phyloP scores from a whole-genome alignment of 2,329 filamentous ascomycete species.

The Colletotrichum siamense region DNA sequence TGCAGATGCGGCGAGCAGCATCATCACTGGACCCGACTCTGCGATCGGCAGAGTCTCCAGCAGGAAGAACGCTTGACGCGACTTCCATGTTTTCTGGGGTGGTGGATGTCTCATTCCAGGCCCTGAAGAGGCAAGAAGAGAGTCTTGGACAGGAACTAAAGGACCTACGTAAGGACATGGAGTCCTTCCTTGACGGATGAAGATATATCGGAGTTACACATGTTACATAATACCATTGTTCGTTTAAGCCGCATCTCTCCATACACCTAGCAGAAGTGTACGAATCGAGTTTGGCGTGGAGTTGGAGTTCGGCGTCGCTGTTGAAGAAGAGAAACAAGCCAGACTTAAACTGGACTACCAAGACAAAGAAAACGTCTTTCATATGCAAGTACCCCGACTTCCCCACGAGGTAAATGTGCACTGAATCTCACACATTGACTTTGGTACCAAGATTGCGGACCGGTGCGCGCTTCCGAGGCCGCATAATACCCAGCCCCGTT shows the following conservation, averaged over 20 bases:
- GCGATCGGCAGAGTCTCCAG: conserved; percentile 10
- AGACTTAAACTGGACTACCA: conserved; percentile 4
- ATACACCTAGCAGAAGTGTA: background rate
- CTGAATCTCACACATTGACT: background rate
- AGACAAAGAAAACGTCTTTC: conserved; percentile 21
- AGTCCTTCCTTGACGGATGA: conserved; percentile 32
- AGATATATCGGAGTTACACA: background rate
- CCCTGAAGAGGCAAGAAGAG: conserved; percentile 38
- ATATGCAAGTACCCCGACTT: conserved; percentile 14
- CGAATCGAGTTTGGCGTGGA: background rate
- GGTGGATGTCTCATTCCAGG: conserved; percentile 28
- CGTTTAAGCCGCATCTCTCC: background rate
- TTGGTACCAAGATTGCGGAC: background rate
- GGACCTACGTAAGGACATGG: conserved; percentile 37
- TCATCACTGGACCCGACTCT: conserved; percentile 29
- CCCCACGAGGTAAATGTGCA: conserved; percentile 11
- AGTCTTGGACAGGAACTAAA: conserved; percentile 36
- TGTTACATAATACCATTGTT: conserved; percentile 2
- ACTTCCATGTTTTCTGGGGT: conserved; percentile 37
- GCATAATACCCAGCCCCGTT: background rate
- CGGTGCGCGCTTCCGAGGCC: conserved; percentile 1
- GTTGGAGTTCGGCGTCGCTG: background rate
- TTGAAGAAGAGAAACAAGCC: background rate
- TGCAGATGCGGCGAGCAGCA: conserved; percentile 37
- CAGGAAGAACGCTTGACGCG: conserved; percentile 20